phyloP scores from a whole-genome alignment of 202 grass and related monocot genomes.

The Cymbopogon flexuosus region DNA sequence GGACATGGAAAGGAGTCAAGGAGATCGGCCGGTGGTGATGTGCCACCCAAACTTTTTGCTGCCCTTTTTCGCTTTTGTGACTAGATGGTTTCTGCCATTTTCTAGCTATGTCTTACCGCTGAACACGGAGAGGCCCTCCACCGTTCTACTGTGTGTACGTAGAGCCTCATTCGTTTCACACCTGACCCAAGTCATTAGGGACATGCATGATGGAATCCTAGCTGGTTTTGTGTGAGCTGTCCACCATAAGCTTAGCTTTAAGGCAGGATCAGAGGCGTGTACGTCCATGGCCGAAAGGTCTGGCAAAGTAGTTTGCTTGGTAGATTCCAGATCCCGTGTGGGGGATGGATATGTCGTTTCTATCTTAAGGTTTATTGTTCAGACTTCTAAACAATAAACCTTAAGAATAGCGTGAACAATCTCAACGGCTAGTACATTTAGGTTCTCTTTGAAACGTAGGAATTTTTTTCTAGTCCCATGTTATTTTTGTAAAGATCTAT shows the following conservation, averaged over 20 bases:
- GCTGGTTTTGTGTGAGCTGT: slow-evolving; percentile 3
- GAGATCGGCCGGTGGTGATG: slow-evolving; percentile 38
- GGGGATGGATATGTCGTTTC: slow-evolving; percentile 6
- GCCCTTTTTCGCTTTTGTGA: slow-evolving; percentile 16
- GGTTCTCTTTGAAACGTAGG: no score
- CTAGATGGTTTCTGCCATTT: slow-evolving; percentile 19
- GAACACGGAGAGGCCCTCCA: background rate
- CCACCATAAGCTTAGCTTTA: slow-evolving; percentile 6
- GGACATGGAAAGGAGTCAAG: slow-evolving; percentile 7
- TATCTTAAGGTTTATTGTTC: background rate
- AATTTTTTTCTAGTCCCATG: no score
- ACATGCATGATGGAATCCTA: slow-evolving; percentile 27
- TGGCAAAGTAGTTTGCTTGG: background rate
- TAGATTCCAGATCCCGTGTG: slow-evolving; percentile 43
- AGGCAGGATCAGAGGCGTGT: background rate
- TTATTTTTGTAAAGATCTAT: no score
- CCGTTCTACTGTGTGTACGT: background rate
- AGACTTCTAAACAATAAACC: no score
- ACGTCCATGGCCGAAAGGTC: background rate
- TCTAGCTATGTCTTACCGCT: background rate
- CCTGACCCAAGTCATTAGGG: background rate
- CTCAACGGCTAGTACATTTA: no score
- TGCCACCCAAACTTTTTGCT: slow-evolving; percentile 21
- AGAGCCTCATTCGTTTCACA: slow-evolving; percentile 21
- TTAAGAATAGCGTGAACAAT: no score